Conservation (phyloP, 331 rosid genomes). For the Erythrophleum ivorense region DNA sequence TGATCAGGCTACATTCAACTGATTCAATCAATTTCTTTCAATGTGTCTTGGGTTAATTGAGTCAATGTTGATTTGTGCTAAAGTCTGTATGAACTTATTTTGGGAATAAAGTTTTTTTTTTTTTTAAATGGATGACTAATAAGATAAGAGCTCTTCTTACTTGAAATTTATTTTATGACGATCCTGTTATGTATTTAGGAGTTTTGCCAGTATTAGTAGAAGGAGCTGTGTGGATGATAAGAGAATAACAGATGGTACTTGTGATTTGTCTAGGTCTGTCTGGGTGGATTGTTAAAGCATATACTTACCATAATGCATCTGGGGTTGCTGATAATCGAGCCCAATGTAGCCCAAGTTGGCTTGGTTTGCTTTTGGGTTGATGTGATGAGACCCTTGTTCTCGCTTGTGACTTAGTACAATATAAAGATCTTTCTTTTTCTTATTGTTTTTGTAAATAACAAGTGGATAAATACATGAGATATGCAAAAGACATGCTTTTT, state of each 20-base stretch:
- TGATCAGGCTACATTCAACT: background rate
- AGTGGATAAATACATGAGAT: background rate
- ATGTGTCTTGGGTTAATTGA: background rate
- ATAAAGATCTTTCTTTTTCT: background rate
- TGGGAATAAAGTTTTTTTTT: background rate
- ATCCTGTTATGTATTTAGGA: background rate
- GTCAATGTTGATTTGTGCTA: background rate
- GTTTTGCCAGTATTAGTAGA: background rate
- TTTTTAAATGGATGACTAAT: background rate
- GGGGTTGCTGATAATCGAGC: background rate
- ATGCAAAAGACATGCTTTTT: background rate
- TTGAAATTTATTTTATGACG: too few relatives aligned
- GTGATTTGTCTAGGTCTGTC: background rate
- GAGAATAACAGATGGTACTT: background rate
- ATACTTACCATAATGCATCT: background rate
- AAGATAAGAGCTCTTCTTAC: background rate
- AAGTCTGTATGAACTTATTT: background rate
- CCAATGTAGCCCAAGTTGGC: background rate
- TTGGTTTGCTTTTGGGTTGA: background rate
- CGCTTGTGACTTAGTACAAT: background rate
- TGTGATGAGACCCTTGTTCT: background rate
- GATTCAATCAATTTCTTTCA: background rate
- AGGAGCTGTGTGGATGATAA: too few relatives aligned
- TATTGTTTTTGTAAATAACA: background rate
- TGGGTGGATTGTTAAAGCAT: background rate